These are phyloP conservation scores for Golovinomyces cichoracearum DNA, from an alignment of 2,329 filamentous ascomycete genomes.

Conservation along the genomic window DNA sequence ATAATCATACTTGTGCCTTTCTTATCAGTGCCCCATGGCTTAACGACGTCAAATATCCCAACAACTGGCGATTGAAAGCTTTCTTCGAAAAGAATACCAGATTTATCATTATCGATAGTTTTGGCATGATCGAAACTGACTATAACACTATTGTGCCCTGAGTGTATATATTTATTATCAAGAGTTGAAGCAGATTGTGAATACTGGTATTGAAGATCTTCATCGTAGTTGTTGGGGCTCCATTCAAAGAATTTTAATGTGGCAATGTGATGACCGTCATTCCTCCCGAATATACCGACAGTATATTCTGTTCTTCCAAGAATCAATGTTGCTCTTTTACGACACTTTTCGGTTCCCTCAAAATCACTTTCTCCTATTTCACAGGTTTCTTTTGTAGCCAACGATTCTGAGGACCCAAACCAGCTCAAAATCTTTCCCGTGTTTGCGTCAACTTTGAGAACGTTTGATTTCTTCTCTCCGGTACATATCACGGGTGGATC, in stretches of 20 bases:
- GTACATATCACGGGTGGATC: slow-evolving; percentile 67
- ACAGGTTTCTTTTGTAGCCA: slow-evolving; percentile 50
- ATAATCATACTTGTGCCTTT: slow-evolving; percentile 54
- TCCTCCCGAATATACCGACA: slow-evolving; percentile 53
- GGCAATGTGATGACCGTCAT: slow-evolving; percentile 51
- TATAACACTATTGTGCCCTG: slow-evolving; percentile 58
- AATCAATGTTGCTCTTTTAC: slow-evolving; percentile 52
- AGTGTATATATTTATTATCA: slow-evolving; percentile 68
- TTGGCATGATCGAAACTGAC: slow-evolving; percentile 46
- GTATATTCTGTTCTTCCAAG: slow-evolving; percentile 75
- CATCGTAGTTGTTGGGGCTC: slow-evolving; percentile 75
- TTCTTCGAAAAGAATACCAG: slow-evolving; percentile 30
- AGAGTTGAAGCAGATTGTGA: slow-evolving; percentile 23
- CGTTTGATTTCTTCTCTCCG: slow-evolving; percentile 68
- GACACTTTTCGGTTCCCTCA: slow-evolving; percentile 37
- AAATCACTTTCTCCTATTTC: slow-evolving; percentile 21
- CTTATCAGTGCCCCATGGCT: slow-evolving; percentile 38
- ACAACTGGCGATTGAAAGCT: slow-evolving; percentile 55
- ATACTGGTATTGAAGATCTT: slow-evolving; percentile 67
- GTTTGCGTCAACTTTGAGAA: slow-evolving; percentile 69
- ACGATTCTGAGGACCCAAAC: slow-evolving; percentile 49
- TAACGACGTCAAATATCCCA: slow-evolving; percentile 67
- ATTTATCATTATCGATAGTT: slow-evolving; percentile 10
- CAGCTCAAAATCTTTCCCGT: slow-evolving; percentile 62
- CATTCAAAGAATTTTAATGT: slow-evolving; percentile 86